Evolutionary conservation across 2,329 filamentous ascomycete genomes (phyloP), one percentile per base, ranked within the genome.

Genomic region (Tetracladium maxilliforme): DNA sequence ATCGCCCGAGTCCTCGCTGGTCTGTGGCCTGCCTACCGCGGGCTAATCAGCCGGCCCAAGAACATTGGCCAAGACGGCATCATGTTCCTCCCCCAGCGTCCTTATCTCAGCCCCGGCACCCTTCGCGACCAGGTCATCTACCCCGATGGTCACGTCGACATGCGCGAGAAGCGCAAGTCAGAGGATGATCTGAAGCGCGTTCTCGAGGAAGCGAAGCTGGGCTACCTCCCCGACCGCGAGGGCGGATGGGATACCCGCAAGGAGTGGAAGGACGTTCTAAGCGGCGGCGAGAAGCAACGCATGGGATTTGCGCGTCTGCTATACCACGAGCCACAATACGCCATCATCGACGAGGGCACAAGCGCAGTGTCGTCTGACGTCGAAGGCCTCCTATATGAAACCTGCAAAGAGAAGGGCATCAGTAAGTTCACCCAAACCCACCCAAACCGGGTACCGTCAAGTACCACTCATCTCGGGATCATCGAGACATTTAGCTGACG

Each of bases 231-330:
- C 2, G 73, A 86, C 24, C 73, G 90, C 10, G 90, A 98, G 58
- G 90, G 90, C 19, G 90, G 90, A 10, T 95, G 84, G 84, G 83
- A 98, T 44, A 90, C 83, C 5, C 70, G 83, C 29, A 95, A 98
- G 52, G 86, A 93, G 45, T 98, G 90, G 90, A 94, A 95, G 54
- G 87, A 95, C 39, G 83, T 98, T 5, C 62, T 98, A n/a, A 87
- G 78, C 35, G 90, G 90, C 19, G 90, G 90, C 9, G 90, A 98
- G 61, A 98, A 98, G 57, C 90, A 98, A 55, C 65, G 90, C 13
- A 82, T 98, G 68, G 83, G 72, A 0, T 83, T 98, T 40, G 87
- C 92, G 4, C 63, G 90, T 22, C 49, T 98, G 24, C 58, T 95
- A 20, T 98, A 98, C 44, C 90, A 98, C 44, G 87, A 95, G 54